Conservation (phyloP, 2,329 filamentous ascomycete species). For the Beauveria rudraprayagi region DNA sequence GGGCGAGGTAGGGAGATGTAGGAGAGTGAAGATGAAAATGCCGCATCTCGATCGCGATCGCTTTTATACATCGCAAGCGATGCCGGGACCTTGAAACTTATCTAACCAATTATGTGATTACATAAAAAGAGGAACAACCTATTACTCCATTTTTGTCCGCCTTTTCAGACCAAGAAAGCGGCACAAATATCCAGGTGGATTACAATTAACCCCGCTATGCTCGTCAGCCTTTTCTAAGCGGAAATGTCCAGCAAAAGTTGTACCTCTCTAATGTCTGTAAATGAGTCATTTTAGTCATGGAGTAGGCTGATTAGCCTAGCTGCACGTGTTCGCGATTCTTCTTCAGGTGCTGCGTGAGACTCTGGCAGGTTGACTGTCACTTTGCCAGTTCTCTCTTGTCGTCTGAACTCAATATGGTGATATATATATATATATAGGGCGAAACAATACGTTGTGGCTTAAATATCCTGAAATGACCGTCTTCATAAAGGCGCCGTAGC, state of each 20-base stretch:
- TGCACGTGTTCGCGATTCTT: slow-evolving; percentile 16
- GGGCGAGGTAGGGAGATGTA: not conserved
- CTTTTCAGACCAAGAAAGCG: not conserved
- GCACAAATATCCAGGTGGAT: slow-evolving; percentile 3
- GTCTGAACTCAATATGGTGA: slow-evolving; percentile 13
- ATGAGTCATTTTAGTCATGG: not conserved
- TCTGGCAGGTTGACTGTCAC: slow-evolving; percentile 32
- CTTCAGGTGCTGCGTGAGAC: slow-evolving; percentile 33
- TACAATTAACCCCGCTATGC: slow-evolving; percentile 7
- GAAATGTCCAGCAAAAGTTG: not conserved
- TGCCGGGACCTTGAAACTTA: not conserved
- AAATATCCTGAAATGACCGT: not conserved
- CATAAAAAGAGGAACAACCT: not conserved
- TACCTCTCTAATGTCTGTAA: not conserved
- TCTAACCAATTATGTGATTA: slow-evolving; percentile 4
- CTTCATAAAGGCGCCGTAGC: not conserved
- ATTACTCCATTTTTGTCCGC: slow-evolving; percentile 4
- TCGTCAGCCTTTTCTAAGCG: slow-evolving; percentile 9
- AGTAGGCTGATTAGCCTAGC: not conserved
- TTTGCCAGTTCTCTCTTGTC: slow-evolving; percentile 26
- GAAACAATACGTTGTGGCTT: not conserved
- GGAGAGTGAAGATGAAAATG: not conserved
- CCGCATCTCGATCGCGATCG: not conserved
- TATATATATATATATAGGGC: too few species aligned
- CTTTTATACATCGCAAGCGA: slow-evolving; percentile 3